Evolutionary conservation across 768 basidiomycete genomes (phyloP), one percentile per base, ranked within the genome.

Genomic region (Rhodotorula babjevae): DNA sequence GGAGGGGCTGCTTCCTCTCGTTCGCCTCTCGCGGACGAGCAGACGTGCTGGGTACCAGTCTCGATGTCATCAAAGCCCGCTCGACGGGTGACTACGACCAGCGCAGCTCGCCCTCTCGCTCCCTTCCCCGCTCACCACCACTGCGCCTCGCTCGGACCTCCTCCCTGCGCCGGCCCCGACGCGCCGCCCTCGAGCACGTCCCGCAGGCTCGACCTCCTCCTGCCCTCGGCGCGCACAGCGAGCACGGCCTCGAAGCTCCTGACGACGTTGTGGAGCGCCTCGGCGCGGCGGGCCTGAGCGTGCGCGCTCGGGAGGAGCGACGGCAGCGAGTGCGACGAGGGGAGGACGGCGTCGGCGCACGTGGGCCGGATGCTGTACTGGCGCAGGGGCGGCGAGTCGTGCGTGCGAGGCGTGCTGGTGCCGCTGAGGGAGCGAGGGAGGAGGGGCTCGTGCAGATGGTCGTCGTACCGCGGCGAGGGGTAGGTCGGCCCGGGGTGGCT

Each of bases 181-280:
- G 12, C 14, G 14, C 27, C 27, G n/a, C n/a, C 53, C n/a, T 11
- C 29, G n/a, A n/a, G 8, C 15, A 29, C 14, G n/a, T 27, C 61
- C 36, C 61, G 55, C 25, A 71, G 29, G 53, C 59, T 40, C 69
- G 61, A 57, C 65, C 70, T 63, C 2, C 44, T 46, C 44, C 44
- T 46, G 18, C 70, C 63, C 42, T 71, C 70, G 0, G 70, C 70
- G 23, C 70, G 27, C 29, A 65, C 61, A 1, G 70, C 70, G 11
- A 62, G 47, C 7, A 71, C 70, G 29, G 65, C 59, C 65, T 71
- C 70, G 56, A 71, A 71, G 21, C 46, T 52, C 40, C 58, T 18
- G 18, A 71, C 70, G 44, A 71, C 70, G 47, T 50, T 12, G 5
- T 56, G 56, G 14, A 71, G 65, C 4, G 65, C 65, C 33, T 66